These are phyloP conservation scores for Lichtheimia ramosa DNA, from an alignment of 371 early-diverging fungal species.

Conservation along the genomic window DNA sequence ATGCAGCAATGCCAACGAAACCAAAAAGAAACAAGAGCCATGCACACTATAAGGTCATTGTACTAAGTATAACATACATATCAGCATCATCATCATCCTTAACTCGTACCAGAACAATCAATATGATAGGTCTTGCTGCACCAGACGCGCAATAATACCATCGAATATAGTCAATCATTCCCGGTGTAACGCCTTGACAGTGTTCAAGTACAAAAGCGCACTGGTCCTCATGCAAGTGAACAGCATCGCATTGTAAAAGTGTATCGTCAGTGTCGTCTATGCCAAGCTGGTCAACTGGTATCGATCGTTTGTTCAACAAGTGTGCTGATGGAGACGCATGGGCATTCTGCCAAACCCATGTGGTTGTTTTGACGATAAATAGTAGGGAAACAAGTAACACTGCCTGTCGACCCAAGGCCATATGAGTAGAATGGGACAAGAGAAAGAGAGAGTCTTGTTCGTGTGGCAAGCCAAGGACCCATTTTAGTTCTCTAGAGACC, in stretches of 20 bases:
- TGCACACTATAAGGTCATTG: conserved; percentile 26
- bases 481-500: too few species aligned
- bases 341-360: conserved; percentile 12
- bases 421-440: neutral
- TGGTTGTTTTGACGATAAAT: conserved; percentile 1
- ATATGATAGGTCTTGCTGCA: conserved; percentile 30
- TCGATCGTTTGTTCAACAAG: neutral
- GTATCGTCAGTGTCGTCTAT: too few species aligned
- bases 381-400: conserved; percentile 6
- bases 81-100: neutral
- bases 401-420: conserved; percentile 9
- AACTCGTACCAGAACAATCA: conserved; percentile 46
- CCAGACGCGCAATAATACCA: conserved; percentile 60
- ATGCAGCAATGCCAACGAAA: conserved; percentile 70
- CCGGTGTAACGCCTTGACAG: conserved; percentile 56
- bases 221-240: conserved; percentile 51
- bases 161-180: conserved; percentile 62
- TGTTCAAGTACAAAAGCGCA: conserved; percentile 56
- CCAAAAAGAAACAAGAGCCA: conserved; percentile 68
- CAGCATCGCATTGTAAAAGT: conserved; percentile 48
- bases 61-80: neutral
- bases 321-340: conserved; percentile 2
- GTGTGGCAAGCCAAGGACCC: too few species aligned
- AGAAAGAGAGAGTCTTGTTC: neutral
- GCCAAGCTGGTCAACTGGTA: too few species aligned